A percentile compares a stretch with the other conserved stretches of the same genome.
Evolutionary conservation across 176 grass and related monocot species (phyloP).

Genomic region (Bromus sterilis): DNA sequence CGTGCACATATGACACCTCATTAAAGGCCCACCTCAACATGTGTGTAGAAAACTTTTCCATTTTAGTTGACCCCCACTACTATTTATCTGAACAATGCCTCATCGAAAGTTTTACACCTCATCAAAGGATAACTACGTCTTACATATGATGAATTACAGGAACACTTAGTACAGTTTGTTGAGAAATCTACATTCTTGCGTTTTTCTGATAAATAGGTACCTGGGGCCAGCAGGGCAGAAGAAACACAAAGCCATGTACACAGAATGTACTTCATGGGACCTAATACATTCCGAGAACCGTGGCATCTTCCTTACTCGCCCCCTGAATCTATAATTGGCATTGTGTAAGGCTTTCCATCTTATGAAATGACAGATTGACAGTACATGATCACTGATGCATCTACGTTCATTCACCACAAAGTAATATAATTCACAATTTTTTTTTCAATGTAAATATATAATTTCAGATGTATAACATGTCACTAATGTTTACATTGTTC

Average conservation of each 20-base stretch:
- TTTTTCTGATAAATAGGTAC: slow-evolving; percentile 52
- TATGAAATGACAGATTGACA: slow-evolving; percentile 4
- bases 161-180: background rate
- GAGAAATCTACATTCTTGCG: slow-evolving; percentile 4
- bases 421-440: too few relatives aligned
- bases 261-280: slow-evolving; percentile 98
- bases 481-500: background rate
- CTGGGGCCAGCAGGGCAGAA: slow-evolving; percentile 89
- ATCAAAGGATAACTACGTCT: background rate
- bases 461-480: background rate
- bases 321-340: slow-evolving; percentile 93
- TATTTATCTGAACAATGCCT: background rate
- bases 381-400: background rate
- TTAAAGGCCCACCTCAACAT: background rate
- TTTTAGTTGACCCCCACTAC: background rate
- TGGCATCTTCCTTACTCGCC: slow-evolving; percentile 99
- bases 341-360: slow-evolving; percentile 67
- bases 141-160: background rate
- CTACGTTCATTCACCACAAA: slow-evolving; percentile 9
- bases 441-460: background rate
- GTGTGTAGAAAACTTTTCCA: background rate
- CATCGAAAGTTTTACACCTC: too few relatives aligned
- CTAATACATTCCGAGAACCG: slow-evolving; percentile 93
- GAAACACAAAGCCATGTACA: slow-evolving; percentile 97
- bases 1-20: background rate